phyloP scores from a whole-genome alignment of 352 stramenopile species.

The Phytophthora podocarpi region DNA sequence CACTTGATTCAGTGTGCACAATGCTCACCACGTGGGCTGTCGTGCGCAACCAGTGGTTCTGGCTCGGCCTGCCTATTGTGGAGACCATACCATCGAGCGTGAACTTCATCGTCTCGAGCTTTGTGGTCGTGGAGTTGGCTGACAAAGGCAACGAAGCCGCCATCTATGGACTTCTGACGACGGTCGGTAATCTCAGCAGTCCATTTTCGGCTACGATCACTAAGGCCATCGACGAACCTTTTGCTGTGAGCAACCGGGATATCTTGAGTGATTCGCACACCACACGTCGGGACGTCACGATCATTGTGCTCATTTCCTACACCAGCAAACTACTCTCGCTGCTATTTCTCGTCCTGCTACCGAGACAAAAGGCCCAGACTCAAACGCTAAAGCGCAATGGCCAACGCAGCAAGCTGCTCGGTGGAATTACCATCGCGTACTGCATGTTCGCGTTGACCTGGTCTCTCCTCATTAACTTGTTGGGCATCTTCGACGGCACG shows the following conservation, averaged over 20 bases:
- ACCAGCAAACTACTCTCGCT: slow-evolving; percentile 35
- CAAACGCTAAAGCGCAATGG: slow-evolving; percentile 30
- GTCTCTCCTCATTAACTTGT: slow-evolving; percentile 45
- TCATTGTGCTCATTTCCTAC: slow-evolving; percentile 46
- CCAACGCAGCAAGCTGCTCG: slow-evolving; percentile 28
- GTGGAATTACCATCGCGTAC: slow-evolving; percentile 36
- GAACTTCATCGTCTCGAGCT: slow-evolving; percentile 49
- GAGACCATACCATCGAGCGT: slow-evolving; percentile 39
- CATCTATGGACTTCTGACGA: slow-evolving; percentile 49
- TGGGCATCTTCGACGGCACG: slow-evolving; percentile 46
- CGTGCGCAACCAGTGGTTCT: slow-evolving; percentile 51
- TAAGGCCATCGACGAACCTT: slow-evolving; percentile 41
- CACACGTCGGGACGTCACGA: slow-evolving; percentile 42
- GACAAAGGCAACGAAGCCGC: slow-evolving; percentile 51
- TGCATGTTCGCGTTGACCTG: slow-evolving; percentile 40
- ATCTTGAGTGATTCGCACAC: slow-evolving; percentile 40
- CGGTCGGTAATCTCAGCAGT: slow-evolving; percentile 43
- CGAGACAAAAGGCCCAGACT: slow-evolving; percentile 40
- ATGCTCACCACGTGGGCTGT: slow-evolving; percentile 43
- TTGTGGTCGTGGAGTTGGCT: slow-evolving; percentile 52
- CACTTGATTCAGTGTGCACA: slow-evolving; percentile 35
- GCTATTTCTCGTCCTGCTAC: slow-evolving; percentile 45
- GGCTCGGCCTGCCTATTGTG: slow-evolving; percentile 41
- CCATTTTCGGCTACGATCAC: slow-evolving; percentile 46
- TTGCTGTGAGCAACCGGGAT: slow-evolving; percentile 39